Conservation (phyloP, 805 yeast species). For the Candida oleophila region DNA sequence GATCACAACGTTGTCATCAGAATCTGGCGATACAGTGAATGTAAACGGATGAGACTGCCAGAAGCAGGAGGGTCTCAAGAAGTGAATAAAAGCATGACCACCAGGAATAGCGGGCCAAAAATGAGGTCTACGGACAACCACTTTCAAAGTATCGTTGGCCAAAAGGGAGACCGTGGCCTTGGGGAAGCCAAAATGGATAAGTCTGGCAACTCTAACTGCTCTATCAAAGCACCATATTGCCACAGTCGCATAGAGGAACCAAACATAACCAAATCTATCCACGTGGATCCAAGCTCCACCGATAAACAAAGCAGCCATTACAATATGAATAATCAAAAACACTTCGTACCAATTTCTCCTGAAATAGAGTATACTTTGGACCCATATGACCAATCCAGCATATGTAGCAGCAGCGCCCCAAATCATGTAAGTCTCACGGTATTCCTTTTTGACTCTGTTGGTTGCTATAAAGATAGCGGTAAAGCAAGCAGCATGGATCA, state of each 20-base stretch:
- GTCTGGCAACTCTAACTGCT: slow-evolving; percentile 29
- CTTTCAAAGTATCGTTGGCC: slow-evolving; percentile 45
- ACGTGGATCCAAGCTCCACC: slow-evolving; percentile 41
- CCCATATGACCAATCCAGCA: slow-evolving; percentile 31
- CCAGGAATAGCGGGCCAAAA: slow-evolving; percentile 30
- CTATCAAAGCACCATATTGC: slow-evolving; percentile 35
- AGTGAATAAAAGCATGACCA: slow-evolving; percentile 27
- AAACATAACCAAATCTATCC: slow-evolving; percentile 18
- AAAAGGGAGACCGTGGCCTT: slow-evolving; percentile 35
- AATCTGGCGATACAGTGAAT: not conserved
- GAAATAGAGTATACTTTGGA: slow-evolving; percentile 37
- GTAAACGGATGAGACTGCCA: slow-evolving; percentile 41
- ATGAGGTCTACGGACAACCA: slow-evolving; percentile 42
- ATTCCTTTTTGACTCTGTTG: slow-evolving; percentile 19
- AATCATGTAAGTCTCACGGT: slow-evolving; percentile 13
- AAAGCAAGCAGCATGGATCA: slow-evolving; percentile 46
- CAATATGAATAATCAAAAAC: slow-evolving; percentile 15
- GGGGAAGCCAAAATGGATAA: slow-evolving; percentile 33
- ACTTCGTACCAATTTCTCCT: slow-evolving; percentile 42
- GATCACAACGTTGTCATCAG: not conserved
- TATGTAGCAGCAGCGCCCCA: slow-evolving; percentile 18
- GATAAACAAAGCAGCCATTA: slow-evolving; percentile 28
- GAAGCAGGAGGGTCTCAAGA: slow-evolving; percentile 28
- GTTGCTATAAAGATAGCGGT: slow-evolving; percentile 44
- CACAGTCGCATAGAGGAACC: slow-evolving; percentile 19